These are phyloP conservation scores for Carex arenaria DNA, from an alignment of 202 grass and related monocot genomes.

Conservation along the genomic window DNA sequence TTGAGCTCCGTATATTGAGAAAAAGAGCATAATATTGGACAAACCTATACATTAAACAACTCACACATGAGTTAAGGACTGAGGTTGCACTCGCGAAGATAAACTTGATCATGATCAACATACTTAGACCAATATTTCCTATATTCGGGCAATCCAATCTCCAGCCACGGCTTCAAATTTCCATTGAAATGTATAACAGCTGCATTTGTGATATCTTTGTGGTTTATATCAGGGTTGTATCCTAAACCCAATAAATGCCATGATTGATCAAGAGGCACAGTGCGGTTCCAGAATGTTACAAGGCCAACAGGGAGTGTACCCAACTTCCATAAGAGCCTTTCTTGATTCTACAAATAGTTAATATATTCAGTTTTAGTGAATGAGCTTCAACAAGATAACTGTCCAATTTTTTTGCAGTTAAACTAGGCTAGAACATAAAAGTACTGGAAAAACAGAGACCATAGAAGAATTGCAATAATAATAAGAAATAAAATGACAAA, in stretches of 20 bases:
- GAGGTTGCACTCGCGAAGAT: conserved; percentile 55
- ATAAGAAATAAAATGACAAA: conserved; percentile 1
- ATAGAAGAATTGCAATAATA: background rate
- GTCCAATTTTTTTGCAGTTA: background rate
- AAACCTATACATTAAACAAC: conserved; percentile 8
- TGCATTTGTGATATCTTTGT: conserved; percentile 41
- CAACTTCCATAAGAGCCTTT: conserved; percentile 61
- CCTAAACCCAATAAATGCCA: conserved; percentile 74
- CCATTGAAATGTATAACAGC: conserved; percentile 77
- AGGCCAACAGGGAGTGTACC: conserved; percentile 65
- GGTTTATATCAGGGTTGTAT: conserved; percentile 51
- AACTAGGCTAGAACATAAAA: background rate
- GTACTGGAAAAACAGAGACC: background rate
- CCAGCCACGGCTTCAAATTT: conserved; percentile 81
- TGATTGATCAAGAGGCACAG: conserved; percentile 40
- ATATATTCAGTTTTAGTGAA: background rate
- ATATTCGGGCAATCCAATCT: conserved; percentile 54
- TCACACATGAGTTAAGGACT: conserved; percentile 29
- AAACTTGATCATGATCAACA: conserved; percentile 45
- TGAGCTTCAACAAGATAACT: background rate
- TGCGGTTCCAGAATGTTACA: conserved; percentile 60
- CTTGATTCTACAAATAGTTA: conserved; percentile 44
- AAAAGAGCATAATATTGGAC: conserved; percentile 3
- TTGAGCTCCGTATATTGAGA: background rate
- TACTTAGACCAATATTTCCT: conserved; percentile 67